Percentiles rank a stretch among this genome's conserved stretches.
Conservation (phyloP, 2,329 filamentous ascomycete species). For the Penicillium sp. region DNA sequence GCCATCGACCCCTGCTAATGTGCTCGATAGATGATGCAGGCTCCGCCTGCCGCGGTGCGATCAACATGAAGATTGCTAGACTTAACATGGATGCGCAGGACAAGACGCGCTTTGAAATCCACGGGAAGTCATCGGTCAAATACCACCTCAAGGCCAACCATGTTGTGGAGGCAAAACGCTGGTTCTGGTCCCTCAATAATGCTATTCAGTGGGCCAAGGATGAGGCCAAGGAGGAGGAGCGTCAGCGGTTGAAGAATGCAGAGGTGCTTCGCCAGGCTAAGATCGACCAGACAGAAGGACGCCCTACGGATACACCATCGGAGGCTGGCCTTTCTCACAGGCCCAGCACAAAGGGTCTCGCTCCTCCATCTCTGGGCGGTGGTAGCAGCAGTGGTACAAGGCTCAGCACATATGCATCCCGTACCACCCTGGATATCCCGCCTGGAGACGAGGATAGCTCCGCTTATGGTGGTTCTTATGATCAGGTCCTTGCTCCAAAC, state of each 20-base stretch:
- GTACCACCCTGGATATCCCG: slow-evolving; percentile 48
- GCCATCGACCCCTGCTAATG: slow-evolving; percentile 1
- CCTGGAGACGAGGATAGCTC: slow-evolving; percentile 55
- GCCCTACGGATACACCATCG: slow-evolving; percentile 47
- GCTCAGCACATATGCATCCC: slow-evolving; percentile 50
- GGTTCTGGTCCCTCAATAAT: slow-evolving; percentile 99
- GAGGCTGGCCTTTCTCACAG: slow-evolving; percentile 35
- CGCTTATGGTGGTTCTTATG: slow-evolving; percentile 52
- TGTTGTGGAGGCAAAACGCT: slow-evolving; percentile 94
- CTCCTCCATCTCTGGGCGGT: slow-evolving; percentile 36
- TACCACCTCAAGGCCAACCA: slow-evolving; percentile 98
- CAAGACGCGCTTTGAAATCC: slow-evolving; percentile 96
- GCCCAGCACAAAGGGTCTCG: slow-evolving; percentile 38
- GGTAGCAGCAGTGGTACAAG: slow-evolving; percentile 44
- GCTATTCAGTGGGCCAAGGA: slow-evolving; percentile 98
- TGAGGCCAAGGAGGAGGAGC: slow-evolving; percentile 87
- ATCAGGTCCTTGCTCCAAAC: slow-evolving; percentile 52
- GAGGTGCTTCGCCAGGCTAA: slow-evolving; percentile 77
- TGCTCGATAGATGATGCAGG: slow-evolving; percentile 71
- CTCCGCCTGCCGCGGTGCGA: slow-evolving; percentile 92
- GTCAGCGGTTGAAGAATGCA: slow-evolving; percentile 68
- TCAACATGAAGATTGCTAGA: slow-evolving; percentile 96
- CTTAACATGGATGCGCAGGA: slow-evolving; percentile 96
- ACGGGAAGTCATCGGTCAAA: slow-evolving; percentile 97
- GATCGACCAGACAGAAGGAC: slow-evolving; percentile 64